A percentile compares a stretch with the other conserved stretches of the same genome.
phyloP scores from a whole-genome alignment of 805 yeast species.

The Ogataea methylovora region DNA sequence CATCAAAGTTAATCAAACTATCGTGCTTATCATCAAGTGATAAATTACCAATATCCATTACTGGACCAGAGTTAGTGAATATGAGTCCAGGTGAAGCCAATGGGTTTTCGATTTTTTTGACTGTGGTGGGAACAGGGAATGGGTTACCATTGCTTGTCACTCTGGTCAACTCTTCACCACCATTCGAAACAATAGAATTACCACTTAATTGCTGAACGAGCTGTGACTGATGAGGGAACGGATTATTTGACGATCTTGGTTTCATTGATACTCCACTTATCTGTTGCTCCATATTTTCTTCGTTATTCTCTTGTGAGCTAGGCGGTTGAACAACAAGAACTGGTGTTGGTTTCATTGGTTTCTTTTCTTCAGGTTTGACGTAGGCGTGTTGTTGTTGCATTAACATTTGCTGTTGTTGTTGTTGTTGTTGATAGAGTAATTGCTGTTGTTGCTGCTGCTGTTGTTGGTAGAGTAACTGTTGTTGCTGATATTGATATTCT shows the following conservation, averaged over 20 bases:
- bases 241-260: not conserved
- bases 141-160: conserved; percentile 1
- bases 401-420: not conserved
- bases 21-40: no score
- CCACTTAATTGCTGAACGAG: conserved; percentile 7
- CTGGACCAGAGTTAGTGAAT: no score
- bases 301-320: no score
- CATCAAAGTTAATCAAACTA: no score
- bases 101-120: not conserved
- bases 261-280: not conserved
- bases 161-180: conserved; percentile 1
- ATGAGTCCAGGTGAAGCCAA: no score
- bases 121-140: conserved; percentile 3
- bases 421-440: conserved; percentile 5
- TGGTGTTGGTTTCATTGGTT: conserved; percentile 2
- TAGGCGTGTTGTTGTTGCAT: conserved; percentile 1
- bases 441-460: conserved; percentile 5
- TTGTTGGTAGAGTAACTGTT: conserved; percentile 4
- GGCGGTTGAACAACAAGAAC: not conserved
- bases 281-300: not conserved
- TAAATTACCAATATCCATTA: no score
- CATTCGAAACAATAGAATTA: conserved; percentile 2
- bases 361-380: not conserved
- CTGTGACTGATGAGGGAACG: no score
- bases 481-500: conserved; percentile 11